phyloP scores from a whole-genome alignment of 371 early-diverging fungal genomes.

The Sporodiniella umbellata region DNA sequence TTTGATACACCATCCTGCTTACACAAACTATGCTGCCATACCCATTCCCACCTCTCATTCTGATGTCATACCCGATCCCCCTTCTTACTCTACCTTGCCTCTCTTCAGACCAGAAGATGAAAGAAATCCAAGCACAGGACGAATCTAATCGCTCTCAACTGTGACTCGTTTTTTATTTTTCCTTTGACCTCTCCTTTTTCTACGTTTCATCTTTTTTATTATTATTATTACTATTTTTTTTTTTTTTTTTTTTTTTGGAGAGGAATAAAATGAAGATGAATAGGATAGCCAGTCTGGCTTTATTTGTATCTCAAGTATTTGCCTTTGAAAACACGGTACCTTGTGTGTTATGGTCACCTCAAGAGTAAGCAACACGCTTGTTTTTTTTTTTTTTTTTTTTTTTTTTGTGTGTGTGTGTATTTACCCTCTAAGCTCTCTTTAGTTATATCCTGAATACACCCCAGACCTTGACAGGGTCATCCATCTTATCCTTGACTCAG shows the following conservation, averaged over 20 bases:
- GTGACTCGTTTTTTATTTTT: no score
- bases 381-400: no score
- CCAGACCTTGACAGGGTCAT: no score
- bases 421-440: background rate
- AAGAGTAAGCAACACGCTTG: conserved; percentile 19
- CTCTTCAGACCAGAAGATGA: conserved; percentile 1
- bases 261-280: conserved; percentile 28
- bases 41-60: conserved; percentile 6
- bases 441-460: no score
- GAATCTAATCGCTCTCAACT: background rate
- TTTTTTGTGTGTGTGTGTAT: background rate
- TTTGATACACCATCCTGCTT: conserved; percentile 9
- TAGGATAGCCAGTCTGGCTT: conserved; percentile 12
- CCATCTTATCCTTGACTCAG: conserved; percentile 26
- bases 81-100: conserved; percentile 22
- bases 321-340: conserved; percentile 37
- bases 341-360: conserved; percentile 35
- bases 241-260: conserved; percentile 7
- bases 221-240: conserved; percentile 4
- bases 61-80: conserved; percentile 6
- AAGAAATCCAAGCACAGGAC: background rate
- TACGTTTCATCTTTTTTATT: conserved; percentile 3
- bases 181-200: background rate
- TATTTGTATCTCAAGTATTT: conserved; percentile 18
- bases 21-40: background rate